Evolutionary conservation across 192 early-diverging fungal genomes (phyloP), one percentile per base, ranked within the genome.

Genomic region (Dissophora globulifera): DNA sequence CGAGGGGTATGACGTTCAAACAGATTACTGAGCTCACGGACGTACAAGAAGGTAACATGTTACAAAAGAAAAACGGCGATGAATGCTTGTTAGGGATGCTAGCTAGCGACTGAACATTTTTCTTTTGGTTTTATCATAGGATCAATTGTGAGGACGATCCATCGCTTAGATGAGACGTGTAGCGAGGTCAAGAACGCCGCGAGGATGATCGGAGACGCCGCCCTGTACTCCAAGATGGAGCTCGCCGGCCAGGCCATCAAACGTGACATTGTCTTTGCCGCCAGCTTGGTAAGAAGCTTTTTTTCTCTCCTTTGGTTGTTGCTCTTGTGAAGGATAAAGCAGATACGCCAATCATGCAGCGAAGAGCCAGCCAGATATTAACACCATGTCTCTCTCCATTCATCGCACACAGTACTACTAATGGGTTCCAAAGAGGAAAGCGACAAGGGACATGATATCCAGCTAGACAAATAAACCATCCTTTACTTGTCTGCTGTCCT

Each of bases 251-350:
- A 90, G 60, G 76, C 88, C 43, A 96, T 99, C 78, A 89, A 94
- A 58, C 88, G 96, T 58, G 96, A 97, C 69, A 96, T 99, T 82
- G 95, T 99, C 26, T 98, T 97, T 93, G 94, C 97, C 8, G 92
- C 93, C 10, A 93, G 91, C 53, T 86, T 98, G 64, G 60, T 69
- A 55, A 61, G 58, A n/a, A n/a, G n/a, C n/a, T n/a, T n/a, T n/a
- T n/a, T n/a, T n/a, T n/a, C n/a, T n/a, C n/a, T n/a, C n/a, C n/a
- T n/a, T n/a, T n/a, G n/a, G n/a, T n/a, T n/a, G n/a, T n/a, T n/a
- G n/a, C n/a, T n/a, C n/a, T n/a, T n/a, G n/a, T n/a, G n/a, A n/a
- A n/a, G n/a, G n/a, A n/a, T n/a, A n/a, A n/a, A n/a, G n/a, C n/a
- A n/a, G n/a, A n/a, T n/a, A n/a, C n/a, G n/a, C n/a, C n/a, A n/a